Base-by-base conservation (phyloP, 345 rosid species). In the Lepidium africanum region DNA sequence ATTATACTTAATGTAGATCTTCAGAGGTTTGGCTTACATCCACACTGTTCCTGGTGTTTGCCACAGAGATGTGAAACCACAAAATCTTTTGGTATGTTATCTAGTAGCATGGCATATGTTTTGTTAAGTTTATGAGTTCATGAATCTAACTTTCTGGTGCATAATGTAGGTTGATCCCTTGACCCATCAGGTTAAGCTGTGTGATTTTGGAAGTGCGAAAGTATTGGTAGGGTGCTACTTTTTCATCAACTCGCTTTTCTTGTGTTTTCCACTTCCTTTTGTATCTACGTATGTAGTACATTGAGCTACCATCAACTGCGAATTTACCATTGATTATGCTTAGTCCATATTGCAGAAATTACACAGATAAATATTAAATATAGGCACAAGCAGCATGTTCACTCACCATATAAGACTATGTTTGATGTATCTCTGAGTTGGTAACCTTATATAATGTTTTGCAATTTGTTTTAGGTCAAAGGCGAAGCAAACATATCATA, bases 11-110 rank as follows among this genome's bases (percentile, higher is more conserved):
- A 13, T 49, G 71, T 88, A 92, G 98, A 89, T 92, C 50, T 92
- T 87, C 84, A 53, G 75, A 71, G 75, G 75, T 54, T 71, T 71
- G 56, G 75, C 75, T 63, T 92, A 87, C 76, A 87, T 92, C 75
- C 98, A 89, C 67, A 74, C 81, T 37, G 86, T 84, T 51, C 84
- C 89, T 57, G 92, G 89, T 62, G 90, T 92, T 67, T 92, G 96
- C 66, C 98, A 92, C 75, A 84, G 96, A 69, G 98, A 92, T 76
- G 79, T 92, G 71, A 92, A 92, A 68, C 98, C 98, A 38, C 98
- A 92, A 83, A 92, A 89, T 75, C 85, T 92, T 36, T 74, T 92
- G 95, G 96, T 92, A 83, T 19, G 79, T 46, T 35, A 10, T 50
- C 30, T 65, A 15, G 12, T 65, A 13, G 7, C 41, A 47, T 57